Base-by-base conservation (phyloP, 169 alveolate species). In the Cryptosporidium baileyi region DNA sequence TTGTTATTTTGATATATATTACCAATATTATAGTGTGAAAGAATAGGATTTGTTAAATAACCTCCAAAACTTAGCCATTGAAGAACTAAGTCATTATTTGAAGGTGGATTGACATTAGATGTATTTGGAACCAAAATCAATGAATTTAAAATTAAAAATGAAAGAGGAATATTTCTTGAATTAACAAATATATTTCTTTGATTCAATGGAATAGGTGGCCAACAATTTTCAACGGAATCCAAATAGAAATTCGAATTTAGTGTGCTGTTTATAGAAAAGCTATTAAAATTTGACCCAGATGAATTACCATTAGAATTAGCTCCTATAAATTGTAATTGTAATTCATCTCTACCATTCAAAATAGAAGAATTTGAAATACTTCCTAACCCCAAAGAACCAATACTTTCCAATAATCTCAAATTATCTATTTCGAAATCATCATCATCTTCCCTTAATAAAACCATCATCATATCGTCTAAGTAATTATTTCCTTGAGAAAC, bases 381-480 rank as follows among this genome's bases (percentile, higher is more conserved):
- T 19, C 11, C 30, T 30, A 57, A 19, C n/a, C 44, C 52, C 11
- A 74, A 28, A 9, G 82, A 36, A 9, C 60, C 61, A 13, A 74
- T 43, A n/a, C 54, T 67, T 24, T 74, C 82, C 74, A 74, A 41
- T n/a, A 74, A 38, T 43, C 38, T 52, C n/a, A 74, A 38, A 40
- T 74, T 74, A 15, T 74, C 82, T 1, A 74, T 9, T 13, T 74
- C 82, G 54, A 74, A 74, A 24, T 74, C 82, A 9, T 67, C 82
- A 30, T 74, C 82, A 3, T 65, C 81, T 3, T 74, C 82, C 15
- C 82, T 51, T 22, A 74, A 32, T 43, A 74, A 38, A n/a, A 74
- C 82, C 82, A 74, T 74, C 82, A 74, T 74, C 82, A 74, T 74
- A 74, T 74, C 82, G 36, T 74, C 82, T 8, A 54, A 15, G 11